A percentile compares a stretch with the other conserved stretches of the same genome.
Conservation (phyloP, 2,329 filamentous ascomycete species). For the Plectosphaerella cucumerina region DNA sequence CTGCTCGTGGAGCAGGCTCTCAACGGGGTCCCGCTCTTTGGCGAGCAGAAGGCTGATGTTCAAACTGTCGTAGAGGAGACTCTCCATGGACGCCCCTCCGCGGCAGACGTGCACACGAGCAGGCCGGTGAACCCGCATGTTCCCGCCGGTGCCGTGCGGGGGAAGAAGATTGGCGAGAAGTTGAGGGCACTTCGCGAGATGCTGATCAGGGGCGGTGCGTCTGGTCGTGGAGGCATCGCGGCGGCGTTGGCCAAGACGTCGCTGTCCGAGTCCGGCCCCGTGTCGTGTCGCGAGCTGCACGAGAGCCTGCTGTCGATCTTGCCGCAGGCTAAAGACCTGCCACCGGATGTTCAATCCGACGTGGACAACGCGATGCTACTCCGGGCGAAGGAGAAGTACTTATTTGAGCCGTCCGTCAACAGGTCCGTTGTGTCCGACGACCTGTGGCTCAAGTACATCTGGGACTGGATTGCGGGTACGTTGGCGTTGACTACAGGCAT, state of each 20-base stretch:
- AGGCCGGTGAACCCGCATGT: background rate
- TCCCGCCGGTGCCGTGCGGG: constrained; percentile 32
- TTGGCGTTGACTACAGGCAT: constrained; percentile 12
- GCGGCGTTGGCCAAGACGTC: constrained; percentile 30
- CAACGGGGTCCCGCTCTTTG: constrained; percentile 53
- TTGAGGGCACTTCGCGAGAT: constrained; percentile 37
- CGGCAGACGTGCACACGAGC: background rate
- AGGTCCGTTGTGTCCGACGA: constrained; percentile 65
- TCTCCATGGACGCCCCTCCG: background rate
- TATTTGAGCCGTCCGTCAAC: constrained; percentile 63
- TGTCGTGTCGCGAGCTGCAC: constrained; percentile 53
- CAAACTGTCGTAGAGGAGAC: constrained; percentile 26
- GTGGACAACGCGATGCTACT: constrained; percentile 56
- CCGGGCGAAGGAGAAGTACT: constrained; percentile 57
- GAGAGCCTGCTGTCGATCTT: constrained; percentile 47
- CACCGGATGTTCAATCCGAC: constrained; percentile 45
- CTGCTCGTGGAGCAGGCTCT: constrained; percentile 50
- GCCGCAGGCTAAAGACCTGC: constrained; percentile 39
- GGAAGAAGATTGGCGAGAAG: constrained; percentile 43
- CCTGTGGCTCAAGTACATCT: constrained; percentile 72
- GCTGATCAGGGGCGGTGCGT: background rate
- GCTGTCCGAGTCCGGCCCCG: constrained; percentile 27
- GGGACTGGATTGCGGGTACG: constrained; percentile 68
- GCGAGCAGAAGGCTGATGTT: constrained; percentile 41
- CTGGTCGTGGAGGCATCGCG: constrained; percentile 16